Conservation (phyloP, 176 grass and related monocot species). For the Lolium rigidum region DNA sequence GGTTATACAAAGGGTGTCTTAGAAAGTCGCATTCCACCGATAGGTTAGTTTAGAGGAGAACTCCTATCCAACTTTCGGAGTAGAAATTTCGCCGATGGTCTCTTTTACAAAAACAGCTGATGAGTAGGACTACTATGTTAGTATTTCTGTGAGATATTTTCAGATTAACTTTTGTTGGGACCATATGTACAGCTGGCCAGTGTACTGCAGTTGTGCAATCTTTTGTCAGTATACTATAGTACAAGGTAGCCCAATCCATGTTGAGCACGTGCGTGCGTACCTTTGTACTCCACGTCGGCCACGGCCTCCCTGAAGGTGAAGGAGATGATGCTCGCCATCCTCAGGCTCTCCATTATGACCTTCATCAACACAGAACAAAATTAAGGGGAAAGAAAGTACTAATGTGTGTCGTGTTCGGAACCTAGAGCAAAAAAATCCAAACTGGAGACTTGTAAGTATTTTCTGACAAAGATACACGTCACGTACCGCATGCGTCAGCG, state of each 20-base stretch:
- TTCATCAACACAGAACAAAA: not conserved
- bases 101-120: not conserved
- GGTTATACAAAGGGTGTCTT: too few species aligned
- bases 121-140: not conserved
- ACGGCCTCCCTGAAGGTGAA: slow-evolving; percentile 96
- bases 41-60: too few species aligned
- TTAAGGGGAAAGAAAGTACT: too few species aligned
- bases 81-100: not conserved
- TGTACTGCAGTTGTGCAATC: slow-evolving; percentile 11
- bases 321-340: slow-evolving; percentile 97
- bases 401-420: not conserved
- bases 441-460: not conserved
- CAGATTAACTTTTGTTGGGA: not conserved
- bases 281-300: slow-evolving; percentile 98
- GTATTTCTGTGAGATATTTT: not conserved
- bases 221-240: slow-evolving; percentile 1
- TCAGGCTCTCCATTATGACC: slow-evolving; percentile 90
- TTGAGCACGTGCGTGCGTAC: slow-evolving; percentile 37
- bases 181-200: slow-evolving; percentile 4
- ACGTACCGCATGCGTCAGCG: slow-evolving; percentile 76
- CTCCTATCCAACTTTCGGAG: not conserved
- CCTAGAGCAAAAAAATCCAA: not conserved
- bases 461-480: not conserved
- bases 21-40: too few species aligned
- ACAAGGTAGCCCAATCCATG: too few species aligned